Conservation (phyloP, 139 green algal genomes). For the Chlamydomonas sp. region DNA sequence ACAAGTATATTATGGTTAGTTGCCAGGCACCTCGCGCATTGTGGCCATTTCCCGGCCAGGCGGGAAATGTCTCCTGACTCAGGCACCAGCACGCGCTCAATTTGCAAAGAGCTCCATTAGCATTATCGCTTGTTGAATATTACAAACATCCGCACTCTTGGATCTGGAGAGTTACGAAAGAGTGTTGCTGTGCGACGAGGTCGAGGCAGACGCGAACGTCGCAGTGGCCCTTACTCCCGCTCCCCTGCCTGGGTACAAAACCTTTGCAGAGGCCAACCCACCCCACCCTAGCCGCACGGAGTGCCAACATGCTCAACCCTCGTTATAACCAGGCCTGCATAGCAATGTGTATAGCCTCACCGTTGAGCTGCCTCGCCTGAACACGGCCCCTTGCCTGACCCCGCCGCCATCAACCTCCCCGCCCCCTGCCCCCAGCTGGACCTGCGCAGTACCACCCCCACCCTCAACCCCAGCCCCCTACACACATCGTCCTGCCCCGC, state of each 20-base stretch:
- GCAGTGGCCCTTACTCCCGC: neutral
- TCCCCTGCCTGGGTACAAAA: neutral
- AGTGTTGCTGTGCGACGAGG: neutral
- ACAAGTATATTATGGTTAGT: constrained; percentile 47
- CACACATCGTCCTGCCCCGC: neutral
- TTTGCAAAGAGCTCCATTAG: too few species aligned
- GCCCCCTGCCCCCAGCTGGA: too few species aligned
- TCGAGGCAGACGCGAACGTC: neutral
- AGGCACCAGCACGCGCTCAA: too few species aligned
- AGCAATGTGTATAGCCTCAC: neutral
- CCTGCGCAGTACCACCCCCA: too few species aligned
- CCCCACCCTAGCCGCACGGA: neutral
- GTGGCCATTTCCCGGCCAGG: too few species aligned
- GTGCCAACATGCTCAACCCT: neutral
- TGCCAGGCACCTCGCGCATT: neutral
- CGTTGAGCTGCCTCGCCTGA: neutral
- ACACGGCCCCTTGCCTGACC: too few species aligned
- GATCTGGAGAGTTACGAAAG: neutral
- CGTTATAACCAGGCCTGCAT: neutral
- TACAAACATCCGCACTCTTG: neutral
- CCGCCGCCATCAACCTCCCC: too few species aligned
- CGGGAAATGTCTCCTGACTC: too few species aligned
- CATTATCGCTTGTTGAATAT: too few species aligned
- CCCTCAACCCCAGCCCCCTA: neutral
- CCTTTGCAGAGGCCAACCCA: neutral